phyloP scores from a whole-genome alignment of 2,329 filamentous ascomycete genomes.

The Grosmannia penicillata region DNA sequence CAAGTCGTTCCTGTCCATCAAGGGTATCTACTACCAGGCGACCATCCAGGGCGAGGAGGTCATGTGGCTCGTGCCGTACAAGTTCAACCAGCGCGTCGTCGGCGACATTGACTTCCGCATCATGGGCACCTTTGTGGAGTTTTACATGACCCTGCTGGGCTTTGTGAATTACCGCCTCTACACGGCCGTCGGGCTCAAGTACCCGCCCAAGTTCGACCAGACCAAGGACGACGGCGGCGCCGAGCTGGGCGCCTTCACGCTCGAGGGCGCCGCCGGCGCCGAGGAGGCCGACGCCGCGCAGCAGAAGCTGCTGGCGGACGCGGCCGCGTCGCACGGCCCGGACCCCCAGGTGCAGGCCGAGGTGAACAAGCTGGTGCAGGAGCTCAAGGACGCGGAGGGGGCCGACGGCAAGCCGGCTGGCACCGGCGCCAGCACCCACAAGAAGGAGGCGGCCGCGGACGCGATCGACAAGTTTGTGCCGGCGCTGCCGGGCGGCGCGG shows the following conservation, averaged over 20 bases:
- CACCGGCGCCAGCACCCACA: constrained; percentile 23
- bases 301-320: constrained; percentile 18
- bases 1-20: constrained; percentile 96
- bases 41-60: constrained; percentile 95
- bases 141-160: constrained; percentile 90
- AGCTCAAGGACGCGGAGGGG: constrained; percentile 40
- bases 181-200: constrained; percentile 79
- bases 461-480: constrained; percentile 87
- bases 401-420: constrained; percentile 28
- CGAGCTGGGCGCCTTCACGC: constrained; percentile 78
- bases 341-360: constrained; percentile 50
- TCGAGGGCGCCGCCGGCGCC: constrained; percentile 58
- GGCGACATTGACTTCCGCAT: constrained; percentile 96
- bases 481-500: constrained; percentile 68
- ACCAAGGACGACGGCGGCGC: constrained; percentile 78
- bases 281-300: constrained; percentile 27
- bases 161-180: constrained; percentile 96
- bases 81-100: constrained; percentile 89
- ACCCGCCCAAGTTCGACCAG: constrained; percentile 86
- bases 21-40: constrained; percentile 98
- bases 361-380: constrained; percentile 54
- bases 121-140: constrained; percentile 98
- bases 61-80: constrained; percentile 93
- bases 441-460: constrained; percentile 33
- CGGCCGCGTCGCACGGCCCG: constrained; percentile 31